Percentiles rank a stretch among this genome's conserved stretches.
Conservation (phyloP, 2,329 filamentous ascomycete species). For the Aspergillus tamarii region DNA sequence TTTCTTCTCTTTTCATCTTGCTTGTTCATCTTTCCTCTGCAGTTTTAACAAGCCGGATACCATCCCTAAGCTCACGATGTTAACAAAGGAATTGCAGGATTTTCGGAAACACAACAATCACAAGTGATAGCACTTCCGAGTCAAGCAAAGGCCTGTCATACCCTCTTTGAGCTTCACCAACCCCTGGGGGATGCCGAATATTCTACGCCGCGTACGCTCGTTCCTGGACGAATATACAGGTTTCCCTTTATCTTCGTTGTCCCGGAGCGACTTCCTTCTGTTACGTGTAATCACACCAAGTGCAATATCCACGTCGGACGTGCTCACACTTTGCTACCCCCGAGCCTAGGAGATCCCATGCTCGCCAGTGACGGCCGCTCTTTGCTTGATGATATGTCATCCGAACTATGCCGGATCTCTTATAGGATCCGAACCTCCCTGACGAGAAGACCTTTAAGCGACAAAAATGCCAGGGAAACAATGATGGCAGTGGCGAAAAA, state of each 20-base stretch:
- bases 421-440: not conserved
- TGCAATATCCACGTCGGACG: not conserved
- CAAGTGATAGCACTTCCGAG: not conserved
- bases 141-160: not conserved
- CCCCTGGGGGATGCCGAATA: not conserved
- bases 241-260: not conserved
- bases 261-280: not conserved
- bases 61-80: no score
- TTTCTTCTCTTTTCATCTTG: not conserved
- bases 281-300: not conserved
- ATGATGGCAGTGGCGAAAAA: not conserved
- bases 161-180: not conserved
- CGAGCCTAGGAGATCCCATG: not conserved
- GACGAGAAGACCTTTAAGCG: not conserved
- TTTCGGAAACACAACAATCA: not conserved
- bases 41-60: not conserved
- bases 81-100: not conserved
- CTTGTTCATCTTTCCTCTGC: no score
- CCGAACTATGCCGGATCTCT: not conserved
- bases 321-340: not conserved
- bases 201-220: not conserved
- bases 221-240: not conserved
- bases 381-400: not conserved
- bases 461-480: not conserved
- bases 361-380: not conserved